phyloP scores from a whole-genome alignment of 495 filamentous ascomycete species.

The Penicillium macrosclerotiorum region DNA sequence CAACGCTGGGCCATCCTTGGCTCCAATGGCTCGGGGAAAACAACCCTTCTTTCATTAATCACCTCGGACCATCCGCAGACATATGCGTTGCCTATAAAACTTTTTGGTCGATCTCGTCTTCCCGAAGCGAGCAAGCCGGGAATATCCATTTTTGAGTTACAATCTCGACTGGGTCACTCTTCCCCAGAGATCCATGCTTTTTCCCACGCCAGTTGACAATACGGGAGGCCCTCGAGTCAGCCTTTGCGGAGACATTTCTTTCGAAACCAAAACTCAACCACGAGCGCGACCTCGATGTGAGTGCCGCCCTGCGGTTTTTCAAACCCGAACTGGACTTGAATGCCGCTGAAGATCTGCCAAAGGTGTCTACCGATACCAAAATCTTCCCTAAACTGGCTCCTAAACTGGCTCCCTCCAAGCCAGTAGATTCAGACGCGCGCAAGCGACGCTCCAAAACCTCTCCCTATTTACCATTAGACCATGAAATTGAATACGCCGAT shows the following conservation, averaged over 20 bases:
- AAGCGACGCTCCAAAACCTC: background rate
- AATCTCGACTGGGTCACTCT: slow-evolving; percentile 84
- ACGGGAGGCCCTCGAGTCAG: slow-evolving; percentile 72
- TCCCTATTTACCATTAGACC: slow-evolving; percentile 18
- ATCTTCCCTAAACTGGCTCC: slow-evolving; percentile 15
- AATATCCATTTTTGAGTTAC: slow-evolving; percentile 88
- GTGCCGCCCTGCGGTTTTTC: slow-evolving; percentile 70
- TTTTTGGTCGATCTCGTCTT: slow-evolving; percentile 80
- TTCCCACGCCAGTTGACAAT: slow-evolving; percentile 80
- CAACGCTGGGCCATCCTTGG: slow-evolving; percentile 91
- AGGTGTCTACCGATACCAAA: slow-evolving; percentile 2
- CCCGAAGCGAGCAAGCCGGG: slow-evolving; percentile 69
- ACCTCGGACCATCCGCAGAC: slow-evolving; percentile 94
- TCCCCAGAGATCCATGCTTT: slow-evolving; percentile 89
- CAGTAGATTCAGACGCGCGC: too few relatives aligned
- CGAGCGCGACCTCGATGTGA: slow-evolving; percentile 54
- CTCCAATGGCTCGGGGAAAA: slow-evolving; percentile 80
- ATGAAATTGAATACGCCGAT: slow-evolving; percentile 64
- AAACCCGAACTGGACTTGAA: slow-evolving; percentile 66
- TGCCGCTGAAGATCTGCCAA: slow-evolving; percentile 12
- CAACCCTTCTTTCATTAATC: slow-evolving; percentile 85
- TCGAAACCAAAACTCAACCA: slow-evolving; percentile 60
- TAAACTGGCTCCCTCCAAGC: too few relatives aligned
- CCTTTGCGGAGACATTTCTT: slow-evolving; percentile 86
- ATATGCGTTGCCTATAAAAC: slow-evolving; percentile 79